Evolutionary conservation across 2,329 filamentous ascomycete genomes (phyloP), one percentile per base, ranked within the genome.

Genomic region (Dryadomyces quercus-mongolicae): DNA sequence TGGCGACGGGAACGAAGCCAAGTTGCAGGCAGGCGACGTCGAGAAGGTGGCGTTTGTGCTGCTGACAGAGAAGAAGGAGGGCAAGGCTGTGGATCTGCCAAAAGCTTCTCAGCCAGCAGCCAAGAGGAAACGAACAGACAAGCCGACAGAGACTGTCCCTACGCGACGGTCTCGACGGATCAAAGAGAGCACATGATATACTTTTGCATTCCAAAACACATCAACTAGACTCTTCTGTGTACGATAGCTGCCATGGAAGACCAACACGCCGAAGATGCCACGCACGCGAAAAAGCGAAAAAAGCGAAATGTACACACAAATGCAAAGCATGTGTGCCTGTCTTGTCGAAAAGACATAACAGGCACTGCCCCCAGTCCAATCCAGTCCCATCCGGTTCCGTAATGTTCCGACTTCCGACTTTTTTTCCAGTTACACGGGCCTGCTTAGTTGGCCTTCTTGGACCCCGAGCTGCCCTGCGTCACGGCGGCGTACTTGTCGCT

Each of bases 401-500:
- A n/a, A 38, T 38, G 13, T 7, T 38, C 34, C 34, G 7, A 7
- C 34, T 13, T 13, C 7, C 13, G 34, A 38, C 34, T 13, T 38
- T 13, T 38, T 13, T 38, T 38, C 13, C 34, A 7, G 7, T 38
- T 38, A 7, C 34, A 7, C 34, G 7, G 7, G 34, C 49, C 20
- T n/a, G n/a, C 52, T 65, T 75, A 79, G 65, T 71, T 74, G 15
- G 75, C 71, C 75, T 87, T 87, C 71, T 80, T 81, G 53, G 71
- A 69, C 34, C 75, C 74, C 13, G 66, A 69, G 49, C 76, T 71
- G 55, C 70, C 62, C 60, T 77, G 73, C 13, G 79, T 76, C n/a
- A n/a, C n/a, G 56, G 75, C 72, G 56, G 82, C 78, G 62, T 91
- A 85, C 75, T 93, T 82, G 66, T 97, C 91, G 60, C 88, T 84